A percentile compares a stretch with the other conserved stretches of the same genome.
Conservation (phyloP, 805 yeast genomes). For the Clavispora carvajalis region DNA sequence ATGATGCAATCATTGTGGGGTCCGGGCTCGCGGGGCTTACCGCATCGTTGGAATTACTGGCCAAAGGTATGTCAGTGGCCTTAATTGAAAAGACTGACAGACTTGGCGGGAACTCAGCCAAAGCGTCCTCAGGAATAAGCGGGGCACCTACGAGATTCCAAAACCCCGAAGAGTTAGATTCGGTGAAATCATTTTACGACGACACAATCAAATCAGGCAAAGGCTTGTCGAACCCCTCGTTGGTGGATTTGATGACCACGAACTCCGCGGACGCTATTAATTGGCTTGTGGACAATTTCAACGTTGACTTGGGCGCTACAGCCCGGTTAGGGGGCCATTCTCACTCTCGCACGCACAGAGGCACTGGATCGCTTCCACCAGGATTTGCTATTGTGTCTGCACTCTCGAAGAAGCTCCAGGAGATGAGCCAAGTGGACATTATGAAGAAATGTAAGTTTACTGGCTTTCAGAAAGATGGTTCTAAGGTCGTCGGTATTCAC, state of each 20-base stretch:
- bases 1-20: conserved; percentile 40
- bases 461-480: conserved; percentile 22
- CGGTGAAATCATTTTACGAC: conserved; percentile 19
- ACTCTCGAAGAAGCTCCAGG: conserved; percentile 33
- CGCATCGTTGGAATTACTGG: conserved; percentile 34
- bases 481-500: conserved; percentile 34
- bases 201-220: conserved; percentile 34
- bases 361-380: conserved; percentile 46
- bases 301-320: conserved; percentile 28
- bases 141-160: conserved; percentile 32
- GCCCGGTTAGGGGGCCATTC: conserved; percentile 38
- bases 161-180: conserved; percentile 17
- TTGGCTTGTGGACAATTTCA: conserved; percentile 26
- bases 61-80: conserved; percentile 36
- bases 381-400: conserved; percentile 54
- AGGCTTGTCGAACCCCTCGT: conserved; percentile 18
- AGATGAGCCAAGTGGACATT: conserved; percentile 19
- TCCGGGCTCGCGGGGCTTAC: conserved; percentile 55
- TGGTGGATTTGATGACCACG: conserved; percentile 21
- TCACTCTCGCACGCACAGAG: conserved; percentile 35
- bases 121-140: conserved; percentile 60
- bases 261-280: conserved; percentile 27
- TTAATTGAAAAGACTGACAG: conserved; percentile 45
- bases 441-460: conserved; percentile 13
- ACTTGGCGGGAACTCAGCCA: conserved; percentile 56